These are phyloP conservation scores for Papiliotrema laurentii DNA, from an alignment of 1,284 basidiomycete genomes.

Conservation along the genomic window DNA sequence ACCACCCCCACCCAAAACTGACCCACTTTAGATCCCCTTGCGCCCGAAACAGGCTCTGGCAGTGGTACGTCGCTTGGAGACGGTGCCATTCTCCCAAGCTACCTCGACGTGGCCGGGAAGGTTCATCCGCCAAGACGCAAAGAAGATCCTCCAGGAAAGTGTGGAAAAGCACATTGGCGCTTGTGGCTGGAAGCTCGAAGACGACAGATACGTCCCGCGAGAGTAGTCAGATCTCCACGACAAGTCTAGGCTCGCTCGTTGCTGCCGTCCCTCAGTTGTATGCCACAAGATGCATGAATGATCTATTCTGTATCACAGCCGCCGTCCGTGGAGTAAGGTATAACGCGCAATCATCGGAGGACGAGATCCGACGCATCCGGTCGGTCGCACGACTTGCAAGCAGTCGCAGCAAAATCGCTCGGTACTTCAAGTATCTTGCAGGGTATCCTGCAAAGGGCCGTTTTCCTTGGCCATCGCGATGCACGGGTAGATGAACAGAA, in stretches of 20 bases:
- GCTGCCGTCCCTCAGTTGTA: not conserved
- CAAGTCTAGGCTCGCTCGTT: not conserved
- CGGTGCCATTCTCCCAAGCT: slow-evolving; percentile 32
- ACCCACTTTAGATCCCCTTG: slow-evolving; percentile 46
- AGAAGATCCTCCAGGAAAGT: slow-evolving; percentile 27
- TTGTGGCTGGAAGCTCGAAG: slow-evolving; percentile 34
- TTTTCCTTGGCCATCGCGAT: too few species aligned
- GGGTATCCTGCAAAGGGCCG: too few species aligned
- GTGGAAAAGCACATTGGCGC: slow-evolving; percentile 26
- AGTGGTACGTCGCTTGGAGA: slow-evolving; percentile 21
- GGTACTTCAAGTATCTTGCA: too few species aligned
- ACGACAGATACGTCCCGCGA: slow-evolving; percentile 4
- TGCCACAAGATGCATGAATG: not conserved
- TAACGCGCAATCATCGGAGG: too few species aligned
- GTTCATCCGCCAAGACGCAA: slow-evolving; percentile 37
- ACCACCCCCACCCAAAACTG: not conserved
- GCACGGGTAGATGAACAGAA: too few species aligned
- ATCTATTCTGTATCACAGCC: too few species aligned
- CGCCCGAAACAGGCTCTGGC: slow-evolving; percentile 28
- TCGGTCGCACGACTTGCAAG: too few species aligned
- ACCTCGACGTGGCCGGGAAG: slow-evolving; percentile 39
- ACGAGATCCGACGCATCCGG: too few species aligned
- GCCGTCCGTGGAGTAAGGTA: too few species aligned
- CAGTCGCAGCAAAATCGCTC: too few species aligned
- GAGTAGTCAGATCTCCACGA: not conserved